phyloP scores from a whole-genome alignment of 352 stramenopile genomes.

The Phytophthora foliorum region DNA sequence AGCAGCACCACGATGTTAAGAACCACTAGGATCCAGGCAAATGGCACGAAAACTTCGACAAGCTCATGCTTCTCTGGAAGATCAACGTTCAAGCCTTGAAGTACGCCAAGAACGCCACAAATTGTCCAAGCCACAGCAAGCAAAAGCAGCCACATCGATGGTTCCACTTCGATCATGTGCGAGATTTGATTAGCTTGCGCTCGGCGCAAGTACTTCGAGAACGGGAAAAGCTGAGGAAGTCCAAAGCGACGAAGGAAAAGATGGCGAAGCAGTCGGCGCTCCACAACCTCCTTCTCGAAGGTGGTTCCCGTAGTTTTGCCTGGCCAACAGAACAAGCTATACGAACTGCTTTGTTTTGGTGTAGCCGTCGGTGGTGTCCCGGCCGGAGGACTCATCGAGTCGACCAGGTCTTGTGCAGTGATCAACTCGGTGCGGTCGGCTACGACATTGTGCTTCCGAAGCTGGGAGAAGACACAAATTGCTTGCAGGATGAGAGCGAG shows the following conservation, averaged over 20 bases:
- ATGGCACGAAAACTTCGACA: slow-evolving; percentile 41
- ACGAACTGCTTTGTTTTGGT: background rate
- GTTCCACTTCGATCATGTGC: slow-evolving; percentile 83
- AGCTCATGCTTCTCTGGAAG: slow-evolving; percentile 37
- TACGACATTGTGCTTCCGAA: slow-evolving; percentile 48
- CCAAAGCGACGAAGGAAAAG: slow-evolving; percentile 57
- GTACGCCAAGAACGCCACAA: slow-evolving; percentile 24
- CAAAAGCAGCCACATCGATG: slow-evolving; percentile 72
- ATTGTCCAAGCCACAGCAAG: slow-evolving; percentile 57
- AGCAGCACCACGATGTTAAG: slow-evolving; percentile 44
- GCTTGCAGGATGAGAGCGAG: slow-evolving; percentile 66
- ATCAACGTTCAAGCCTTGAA: slow-evolving; percentile 21
- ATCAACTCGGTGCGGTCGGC: slow-evolving; percentile 59
- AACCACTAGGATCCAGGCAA: slow-evolving; percentile 40
- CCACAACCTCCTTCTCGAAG: slow-evolving; percentile 29
- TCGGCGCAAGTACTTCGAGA: slow-evolving; percentile 80
- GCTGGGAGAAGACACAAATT: slow-evolving; percentile 51
- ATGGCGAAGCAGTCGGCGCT: slow-evolving; percentile 53
- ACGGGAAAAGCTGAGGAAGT: slow-evolving; percentile 67
- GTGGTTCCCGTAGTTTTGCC: background rate
- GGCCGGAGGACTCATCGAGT: slow-evolving; percentile 26
- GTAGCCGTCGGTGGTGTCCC: slow-evolving; percentile 6
- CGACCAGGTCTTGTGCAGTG: slow-evolving; percentile 48
- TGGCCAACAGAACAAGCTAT: slow-evolving; percentile 17
- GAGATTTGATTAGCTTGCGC: slow-evolving; percentile 83